Evolutionary conservation across 441 rosid species (phyloP).

Genomic region (Pelargonium myrrhifolium): DNA sequence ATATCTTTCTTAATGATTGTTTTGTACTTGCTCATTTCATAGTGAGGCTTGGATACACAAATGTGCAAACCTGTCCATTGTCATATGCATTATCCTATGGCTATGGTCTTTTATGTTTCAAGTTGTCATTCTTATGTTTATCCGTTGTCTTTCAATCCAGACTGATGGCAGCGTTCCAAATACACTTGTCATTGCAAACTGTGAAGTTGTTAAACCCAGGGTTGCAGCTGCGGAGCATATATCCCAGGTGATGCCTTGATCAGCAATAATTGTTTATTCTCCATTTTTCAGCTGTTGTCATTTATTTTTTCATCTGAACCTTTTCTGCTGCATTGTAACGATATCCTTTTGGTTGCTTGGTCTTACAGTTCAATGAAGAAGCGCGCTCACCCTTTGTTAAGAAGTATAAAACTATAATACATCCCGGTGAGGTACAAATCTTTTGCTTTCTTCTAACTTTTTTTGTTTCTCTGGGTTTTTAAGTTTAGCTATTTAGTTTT

Average conservation of each 20-base stretch:
- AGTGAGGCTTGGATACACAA: neutral
- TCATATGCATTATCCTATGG: neutral
- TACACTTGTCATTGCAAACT: slow-evolving; percentile 88
- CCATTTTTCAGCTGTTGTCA: neutral
- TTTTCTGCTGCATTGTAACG: neutral
- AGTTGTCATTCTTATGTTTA: slow-evolving; percentile 9
- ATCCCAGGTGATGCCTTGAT: slow-evolving; percentile 54
- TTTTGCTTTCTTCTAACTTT: neutral
- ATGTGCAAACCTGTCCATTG: neutral
- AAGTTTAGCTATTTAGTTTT: neutral
- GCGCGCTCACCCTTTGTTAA: slow-evolving; percentile 98
- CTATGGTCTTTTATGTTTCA: neutral
- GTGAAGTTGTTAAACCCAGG: slow-evolving; percentile 94
- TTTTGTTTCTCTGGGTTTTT: neutral
- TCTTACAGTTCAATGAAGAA: slow-evolving; percentile 86
- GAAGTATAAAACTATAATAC: slow-evolving; percentile 95
- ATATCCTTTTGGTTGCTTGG: slow-evolving; percentile 8
- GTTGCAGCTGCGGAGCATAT: slow-evolving; percentile 99
- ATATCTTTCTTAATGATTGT: neutral
- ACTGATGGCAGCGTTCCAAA: slow-evolving; percentile 99
- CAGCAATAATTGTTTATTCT: neutral
- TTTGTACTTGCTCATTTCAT: neutral
- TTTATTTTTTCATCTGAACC: neutral
- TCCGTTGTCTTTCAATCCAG: slow-evolving; percentile 33
- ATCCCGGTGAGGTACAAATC: slow-evolving; percentile 91